Percentiles rank a stretch among this genome's conserved stretches.
phyloP scores from a whole-genome alignment of 2,329 filamentous ascomycete genomes.

The Penicillium sp. region DNA sequence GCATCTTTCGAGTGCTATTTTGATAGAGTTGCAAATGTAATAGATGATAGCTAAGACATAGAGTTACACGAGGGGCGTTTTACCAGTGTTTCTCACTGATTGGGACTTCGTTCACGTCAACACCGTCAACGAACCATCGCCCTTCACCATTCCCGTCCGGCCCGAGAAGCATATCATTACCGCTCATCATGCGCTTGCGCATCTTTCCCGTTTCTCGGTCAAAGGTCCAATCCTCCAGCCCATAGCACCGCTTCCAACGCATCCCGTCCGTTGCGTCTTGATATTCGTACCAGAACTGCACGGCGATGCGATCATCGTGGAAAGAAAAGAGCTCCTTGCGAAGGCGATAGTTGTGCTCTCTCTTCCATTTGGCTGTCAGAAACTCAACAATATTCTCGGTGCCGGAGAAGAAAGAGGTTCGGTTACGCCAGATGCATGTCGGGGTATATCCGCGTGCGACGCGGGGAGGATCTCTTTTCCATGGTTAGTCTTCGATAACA shows the following conservation, averaged over 20 bases:
- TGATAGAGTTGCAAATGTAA: background rate
- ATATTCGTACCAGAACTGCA: constrained; percentile 90
- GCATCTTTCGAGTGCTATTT: background rate
- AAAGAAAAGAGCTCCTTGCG: constrained; percentile 84
- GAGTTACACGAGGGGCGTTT: background rate
- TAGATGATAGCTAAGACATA: background rate
- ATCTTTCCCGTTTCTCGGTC: constrained; percentile 45
- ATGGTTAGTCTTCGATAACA: constrained; percentile 3
- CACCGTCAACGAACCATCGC: constrained; percentile 46
- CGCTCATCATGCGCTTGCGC: constrained; percentile 50
- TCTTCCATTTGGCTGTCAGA: constrained; percentile 70
- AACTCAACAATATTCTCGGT: constrained; percentile 67
- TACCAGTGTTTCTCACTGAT: constrained; percentile 40
- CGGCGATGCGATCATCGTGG: constrained; percentile 71
- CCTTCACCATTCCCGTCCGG: constrained; percentile 42
- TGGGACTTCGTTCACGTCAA: constrained; percentile 40
- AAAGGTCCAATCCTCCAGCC: constrained; percentile 58
- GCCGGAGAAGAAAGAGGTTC: constrained; percentile 66
- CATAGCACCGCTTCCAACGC: constrained; percentile 85
- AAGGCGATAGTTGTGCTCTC: constrained; percentile 68
- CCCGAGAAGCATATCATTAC: constrained; percentile 46
- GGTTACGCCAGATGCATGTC: constrained; percentile 78
- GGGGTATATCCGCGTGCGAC: constrained; percentile 73
- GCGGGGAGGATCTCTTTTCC: constrained; percentile 58
- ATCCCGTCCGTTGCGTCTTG: constrained; percentile 60